Evolutionary conservation across 148 eudicot genomes (phyloP), one percentile per base, ranked within the genome.

Genomic region (Rhododendron henanense): DNA sequence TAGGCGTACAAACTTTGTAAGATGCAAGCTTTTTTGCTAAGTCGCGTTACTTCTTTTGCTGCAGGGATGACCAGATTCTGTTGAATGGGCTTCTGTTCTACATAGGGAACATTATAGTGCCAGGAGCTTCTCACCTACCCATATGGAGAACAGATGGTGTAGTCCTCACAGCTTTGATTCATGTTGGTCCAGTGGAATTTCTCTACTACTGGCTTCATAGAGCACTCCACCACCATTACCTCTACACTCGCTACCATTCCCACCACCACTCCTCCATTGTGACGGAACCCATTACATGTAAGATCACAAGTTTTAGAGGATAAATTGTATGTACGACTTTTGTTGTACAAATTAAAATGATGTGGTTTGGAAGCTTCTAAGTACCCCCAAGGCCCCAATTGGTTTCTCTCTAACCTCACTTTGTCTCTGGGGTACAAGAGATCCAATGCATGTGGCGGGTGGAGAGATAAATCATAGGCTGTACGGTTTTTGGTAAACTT

Each of bases 51-150:
- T 69, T 65, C 18, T 74, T 35, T 75, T 19, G 48, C 13, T 67
- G 78, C 87, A 95, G 98, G 98, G 98, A 95, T 90, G 98, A 95
- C 78, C 94, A 95, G 33, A 94, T 95, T 39, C 10, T 95, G 74
- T 76, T 95, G 1, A 88, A 85, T 69, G 93, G 93, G 79, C 59
- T 92, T 18, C 10, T 93, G 61, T 79, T 90, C 67, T 95, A 93
- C 88, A 0, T 90, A 2, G 88, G 31, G 5, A 75, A 33, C 48
- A 74, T 85, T 87, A 18, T 5, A 16, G 0, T 89, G 25, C 84
- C 84, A 0, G 45, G 71, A 15, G 88, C 87, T 45, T 86, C 85
- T 8, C 83, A 90, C 48, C 0, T 93, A 47, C 96, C 96, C 1
- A n/a, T 86, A 1, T 95, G 97, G 97, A 92, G 92, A 83, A 79